Evolutionary conservation across 2,329 filamentous ascomycete species (phyloP).

Genomic region (Trichoderma afroharzianum): DNA sequence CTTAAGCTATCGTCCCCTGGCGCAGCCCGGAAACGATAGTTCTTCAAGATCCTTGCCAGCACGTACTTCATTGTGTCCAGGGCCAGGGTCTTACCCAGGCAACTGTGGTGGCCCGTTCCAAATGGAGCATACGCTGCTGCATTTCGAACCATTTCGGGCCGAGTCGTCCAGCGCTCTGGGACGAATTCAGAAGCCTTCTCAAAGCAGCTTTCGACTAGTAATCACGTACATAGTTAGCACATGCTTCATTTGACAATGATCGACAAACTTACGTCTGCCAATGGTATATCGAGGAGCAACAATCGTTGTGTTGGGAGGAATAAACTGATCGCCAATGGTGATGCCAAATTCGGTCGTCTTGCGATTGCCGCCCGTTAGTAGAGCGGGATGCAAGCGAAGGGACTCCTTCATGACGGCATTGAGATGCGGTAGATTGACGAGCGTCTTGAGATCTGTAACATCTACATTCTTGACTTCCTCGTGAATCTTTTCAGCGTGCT

Average conservation of each 20-base stretch:
- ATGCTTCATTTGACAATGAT: background rate
- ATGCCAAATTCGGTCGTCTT: slow-evolving; percentile 22
- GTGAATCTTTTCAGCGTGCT: background rate
- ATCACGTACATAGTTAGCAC: background rate
- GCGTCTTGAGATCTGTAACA: background rate
- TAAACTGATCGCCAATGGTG: slow-evolving; percentile 19
- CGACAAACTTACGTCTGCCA: background rate
- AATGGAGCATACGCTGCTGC: slow-evolving; percentile 32
- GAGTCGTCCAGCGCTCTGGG: slow-evolving; percentile 37
- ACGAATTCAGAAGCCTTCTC: slow-evolving; percentile 31
- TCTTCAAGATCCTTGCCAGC: slow-evolving; percentile 9
- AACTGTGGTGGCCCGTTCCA: slow-evolving; percentile 25
- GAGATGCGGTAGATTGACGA: background rate
- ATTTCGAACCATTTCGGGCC: slow-evolving; percentile 32
- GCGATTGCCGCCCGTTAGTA: slow-evolving; percentile 22
- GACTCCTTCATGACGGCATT: slow-evolving; percentile 23
- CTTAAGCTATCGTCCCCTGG: background rate
- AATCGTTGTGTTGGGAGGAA: slow-evolving; percentile 22
- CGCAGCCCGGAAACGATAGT: background rate
- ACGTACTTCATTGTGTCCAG: slow-evolving; percentile 9
- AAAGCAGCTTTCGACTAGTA: slow-evolving; percentile 27
- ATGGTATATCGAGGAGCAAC: background rate
- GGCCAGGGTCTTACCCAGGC: slow-evolving; percentile 7
- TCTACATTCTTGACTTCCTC: background rate
- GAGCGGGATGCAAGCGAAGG: slow-evolving; percentile 24